These are phyloP conservation scores for Sungouiella blattae DNA, from an alignment of 805 yeast genomes.

Conservation along the genomic window DNA sequence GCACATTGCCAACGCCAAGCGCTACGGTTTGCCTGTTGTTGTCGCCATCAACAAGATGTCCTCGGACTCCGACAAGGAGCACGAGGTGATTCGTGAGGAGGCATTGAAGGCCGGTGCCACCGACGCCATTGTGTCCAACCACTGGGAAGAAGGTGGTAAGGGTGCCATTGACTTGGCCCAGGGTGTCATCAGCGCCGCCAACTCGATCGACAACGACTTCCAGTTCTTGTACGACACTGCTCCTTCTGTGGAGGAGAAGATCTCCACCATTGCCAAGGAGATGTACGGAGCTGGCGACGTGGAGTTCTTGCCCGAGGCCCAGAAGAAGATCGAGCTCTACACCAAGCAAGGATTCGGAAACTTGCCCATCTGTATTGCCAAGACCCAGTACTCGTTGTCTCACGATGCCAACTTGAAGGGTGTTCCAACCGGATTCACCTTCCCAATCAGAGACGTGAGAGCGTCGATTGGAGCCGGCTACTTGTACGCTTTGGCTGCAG, in stretches of 20 bases:
- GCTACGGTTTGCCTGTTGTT: slow-evolving; percentile 74
- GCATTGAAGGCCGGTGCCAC: slow-evolving; percentile 74
- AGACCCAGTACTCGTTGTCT: slow-evolving; percentile 80
- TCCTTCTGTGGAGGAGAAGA: slow-evolving; percentile 56
- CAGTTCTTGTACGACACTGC: slow-evolving; percentile 59
- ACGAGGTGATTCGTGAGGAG: slow-evolving; percentile 62
- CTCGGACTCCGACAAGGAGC: slow-evolving; percentile 67
- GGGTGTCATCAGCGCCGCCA: slow-evolving; percentile 63
- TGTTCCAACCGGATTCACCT: slow-evolving; percentile 74
- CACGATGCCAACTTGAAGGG: slow-evolving; percentile 82
- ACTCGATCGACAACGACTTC: slow-evolving; percentile 41
- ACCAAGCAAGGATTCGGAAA: slow-evolving; percentile 73
- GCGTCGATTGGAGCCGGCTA: slow-evolving; percentile 82
- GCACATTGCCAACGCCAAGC: slow-evolving; percentile 69
- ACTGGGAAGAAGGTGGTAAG: slow-evolving; percentile 83
- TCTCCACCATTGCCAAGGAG: slow-evolving; percentile 62
- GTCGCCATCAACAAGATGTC: slow-evolving; percentile 81
- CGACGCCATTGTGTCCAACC: slow-evolving; percentile 78
- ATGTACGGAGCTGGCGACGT: slow-evolving; percentile 78
- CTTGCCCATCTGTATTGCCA: slow-evolving; percentile 80
- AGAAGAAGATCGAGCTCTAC: slow-evolving; percentile 62
- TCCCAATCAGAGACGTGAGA: slow-evolving; percentile 79
- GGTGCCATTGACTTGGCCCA: slow-evolving; percentile 76
- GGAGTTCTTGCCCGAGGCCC: slow-evolving; percentile 67
- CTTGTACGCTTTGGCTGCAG: slow-evolving; percentile 80